Evolutionary conservation across 2,329 filamentous ascomycete genomes (phyloP).

Genomic region (Blastomyces gilchristii): DNA sequence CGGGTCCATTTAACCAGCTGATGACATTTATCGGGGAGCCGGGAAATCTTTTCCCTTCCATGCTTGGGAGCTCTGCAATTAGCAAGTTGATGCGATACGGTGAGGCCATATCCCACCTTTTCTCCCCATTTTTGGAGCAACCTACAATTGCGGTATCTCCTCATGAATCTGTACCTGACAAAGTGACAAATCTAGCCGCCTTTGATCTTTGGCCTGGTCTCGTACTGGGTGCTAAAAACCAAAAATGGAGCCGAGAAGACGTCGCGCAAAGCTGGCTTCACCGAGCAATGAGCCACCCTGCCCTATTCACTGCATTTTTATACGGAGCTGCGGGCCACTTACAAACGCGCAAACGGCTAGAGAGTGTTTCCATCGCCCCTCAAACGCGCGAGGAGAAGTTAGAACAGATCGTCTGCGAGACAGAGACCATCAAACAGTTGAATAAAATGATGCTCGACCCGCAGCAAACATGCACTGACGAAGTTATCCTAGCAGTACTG

Average conservation of each 20-base stretch:
- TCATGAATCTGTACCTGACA: not conserved
- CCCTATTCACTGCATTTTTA: constrained; percentile 16
- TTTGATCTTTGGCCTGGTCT: constrained; percentile 18
- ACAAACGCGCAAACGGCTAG: constrained; percentile 15
- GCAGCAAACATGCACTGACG: constrained; percentile 18
- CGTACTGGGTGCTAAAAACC: constrained; percentile 12
- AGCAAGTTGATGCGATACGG: constrained; percentile 17
- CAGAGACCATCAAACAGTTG: constrained; percentile 21
- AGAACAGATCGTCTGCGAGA: constrained; percentile 17
- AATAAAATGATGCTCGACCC: constrained; percentile 20
- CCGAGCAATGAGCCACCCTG: constrained; percentile 13
- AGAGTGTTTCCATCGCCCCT: constrained; percentile 10
- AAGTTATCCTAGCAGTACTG: constrained; percentile 22
- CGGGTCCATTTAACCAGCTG: constrained; percentile 14
- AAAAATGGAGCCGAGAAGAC: constrained; percentile 13
- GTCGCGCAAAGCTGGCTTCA: constrained; percentile 15
- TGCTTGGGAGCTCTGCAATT: constrained; percentile 14
- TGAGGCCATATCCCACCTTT: constrained; percentile 4
- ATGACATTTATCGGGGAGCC: constrained; percentile 13
- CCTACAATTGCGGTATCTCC: not conserved
- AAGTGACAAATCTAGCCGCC: constrained; percentile 7
- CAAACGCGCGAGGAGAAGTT: constrained; percentile 16
- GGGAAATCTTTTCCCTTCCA: constrained; percentile 12
- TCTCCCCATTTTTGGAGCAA: not conserved
- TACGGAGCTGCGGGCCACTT: constrained; percentile 17